These are phyloP conservation scores for Cryptococcus floricola DNA, from an alignment of 1,284 basidiomycete genomes.

Conservation along the genomic window DNA sequence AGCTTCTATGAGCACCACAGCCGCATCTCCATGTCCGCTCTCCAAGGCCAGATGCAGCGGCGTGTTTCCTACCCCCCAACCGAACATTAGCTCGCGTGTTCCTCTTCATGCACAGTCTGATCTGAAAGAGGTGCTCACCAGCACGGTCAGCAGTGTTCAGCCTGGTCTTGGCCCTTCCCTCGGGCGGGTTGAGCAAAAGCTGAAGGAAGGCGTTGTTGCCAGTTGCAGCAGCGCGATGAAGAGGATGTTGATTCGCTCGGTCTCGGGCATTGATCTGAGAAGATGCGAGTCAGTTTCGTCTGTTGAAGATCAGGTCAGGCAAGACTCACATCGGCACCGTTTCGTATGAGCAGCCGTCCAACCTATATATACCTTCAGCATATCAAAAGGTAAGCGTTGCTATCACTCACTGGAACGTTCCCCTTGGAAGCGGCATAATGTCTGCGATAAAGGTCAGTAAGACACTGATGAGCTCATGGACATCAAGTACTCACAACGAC, in stretches of 20 bases:
- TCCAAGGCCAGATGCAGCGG: slow-evolving; percentile 95
- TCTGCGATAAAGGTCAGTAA: slow-evolving; percentile 38
- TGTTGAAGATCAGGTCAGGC: background rate
- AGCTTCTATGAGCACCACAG: slow-evolving; percentile 82
- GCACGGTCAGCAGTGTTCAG: slow-evolving; percentile 81
- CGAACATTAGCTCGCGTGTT: background rate
- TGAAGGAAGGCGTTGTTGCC: slow-evolving; percentile 81
- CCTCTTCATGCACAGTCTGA: too few species aligned
- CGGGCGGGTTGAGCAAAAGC: slow-evolving; percentile 69
- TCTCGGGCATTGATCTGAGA: slow-evolving; percentile 83
- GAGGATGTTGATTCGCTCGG: slow-evolving; percentile 79
- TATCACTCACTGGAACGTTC: slow-evolving; percentile 64
- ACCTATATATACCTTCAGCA: slow-evolving; percentile 58
- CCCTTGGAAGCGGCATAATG: slow-evolving; percentile 95
- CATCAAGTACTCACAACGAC: slow-evolving; percentile 61
- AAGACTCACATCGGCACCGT: slow-evolving; percentile 73
- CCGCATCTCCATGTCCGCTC: slow-evolving; percentile 83
- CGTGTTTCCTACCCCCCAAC: slow-evolving; percentile 67
- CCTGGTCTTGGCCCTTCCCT: slow-evolving; percentile 70
- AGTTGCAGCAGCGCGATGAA: slow-evolving; percentile 92
- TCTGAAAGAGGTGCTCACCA: slow-evolving; percentile 53
- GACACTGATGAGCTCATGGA: background rate
- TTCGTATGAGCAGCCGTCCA: slow-evolving; percentile 72
- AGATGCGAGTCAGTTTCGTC: background rate
- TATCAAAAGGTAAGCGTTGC: background rate